Conservation (phyloP, 768 basidiomycete species). For the Porphyrellus cyaneotinctus region DNA sequence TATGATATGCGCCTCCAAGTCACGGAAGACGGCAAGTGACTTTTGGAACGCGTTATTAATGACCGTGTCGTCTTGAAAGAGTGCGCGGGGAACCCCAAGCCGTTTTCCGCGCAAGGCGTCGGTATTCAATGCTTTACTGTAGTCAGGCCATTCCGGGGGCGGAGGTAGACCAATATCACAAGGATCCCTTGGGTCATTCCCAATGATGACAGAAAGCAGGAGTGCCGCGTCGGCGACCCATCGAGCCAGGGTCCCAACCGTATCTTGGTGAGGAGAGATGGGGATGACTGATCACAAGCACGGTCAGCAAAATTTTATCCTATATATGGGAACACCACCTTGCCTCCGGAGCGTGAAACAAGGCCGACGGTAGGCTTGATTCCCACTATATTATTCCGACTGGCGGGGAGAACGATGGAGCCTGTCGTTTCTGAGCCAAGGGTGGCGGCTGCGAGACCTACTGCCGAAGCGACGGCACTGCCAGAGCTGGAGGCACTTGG, state of each 20-base stretch:
- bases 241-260: slow-evolving; percentile 37
- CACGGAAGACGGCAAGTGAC: slow-evolving; percentile 35
- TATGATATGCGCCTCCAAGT: slow-evolving; percentile 44
- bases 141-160: slow-evolving; percentile 52
- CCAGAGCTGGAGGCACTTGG: slow-evolving; percentile 42
- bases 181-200: slow-evolving; percentile 39
- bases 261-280: slow-evolving; percentile 40
- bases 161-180: slow-evolving; percentile 37
- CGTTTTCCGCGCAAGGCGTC: slow-evolving; percentile 44
- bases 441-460: slow-evolving; percentile 42
- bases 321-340: neutral
- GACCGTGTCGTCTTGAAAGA: slow-evolving; percentile 21
- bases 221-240: slow-evolving; percentile 38
- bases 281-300: slow-evolving; percentile 40
- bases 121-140: slow-evolving; percentile 45
- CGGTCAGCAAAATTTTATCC: neutral
- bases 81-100: slow-evolving; percentile 41
- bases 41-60: slow-evolving; percentile 36
- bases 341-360: slow-evolving; percentile 38
- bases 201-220: slow-evolving; percentile 39
- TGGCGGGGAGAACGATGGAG: slow-evolving; percentile 42
- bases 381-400: slow-evolving; percentile 43
- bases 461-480: slow-evolving; percentile 40
- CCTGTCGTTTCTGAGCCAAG: slow-evolving; percentile 50
- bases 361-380: slow-evolving; percentile 41